These are phyloP conservation scores for Quercus mongolica DNA, from an alignment of 306 rosid genomes.

Conservation along the genomic window DNA sequence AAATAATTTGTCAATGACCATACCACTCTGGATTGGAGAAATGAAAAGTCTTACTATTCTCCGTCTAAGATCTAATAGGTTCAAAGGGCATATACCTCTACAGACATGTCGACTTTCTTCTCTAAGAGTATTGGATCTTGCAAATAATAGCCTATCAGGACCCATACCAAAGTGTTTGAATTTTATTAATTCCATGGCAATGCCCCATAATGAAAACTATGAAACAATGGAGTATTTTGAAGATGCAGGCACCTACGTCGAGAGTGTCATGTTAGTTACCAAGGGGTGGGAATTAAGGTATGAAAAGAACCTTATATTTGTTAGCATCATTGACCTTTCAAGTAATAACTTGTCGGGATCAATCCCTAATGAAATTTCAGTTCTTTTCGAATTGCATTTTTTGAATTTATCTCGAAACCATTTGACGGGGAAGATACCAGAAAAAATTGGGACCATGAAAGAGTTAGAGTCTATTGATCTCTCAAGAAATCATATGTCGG, in stretches of 20 bases:
- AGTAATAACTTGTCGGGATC: conserved; percentile 16
- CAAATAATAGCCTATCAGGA: conserved; percentile 7
- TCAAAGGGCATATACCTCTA: background rate
- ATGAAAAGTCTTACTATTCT: background rate
- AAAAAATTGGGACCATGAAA: conserved; percentile 5
- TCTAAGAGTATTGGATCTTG: conserved; percentile 4
- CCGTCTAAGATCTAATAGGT: background rate
- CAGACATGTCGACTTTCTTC: conserved; percentile 7
- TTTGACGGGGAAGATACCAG: conserved; percentile 22
- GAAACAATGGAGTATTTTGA: too few species aligned
- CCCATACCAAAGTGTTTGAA: conserved; percentile 12
- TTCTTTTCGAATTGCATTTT: background rate
- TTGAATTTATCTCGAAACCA: conserved; percentile 35
- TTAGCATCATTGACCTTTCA: conserved; percentile 6
- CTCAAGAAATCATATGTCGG: conserved; percentile 8
- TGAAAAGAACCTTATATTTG: background rate
- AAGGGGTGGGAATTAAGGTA: background rate
- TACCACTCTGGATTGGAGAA: conserved; percentile 6
- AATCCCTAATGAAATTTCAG: conserved; percentile 13
- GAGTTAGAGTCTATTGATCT: conserved; percentile 25
- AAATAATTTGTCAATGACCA: conserved; percentile 5
- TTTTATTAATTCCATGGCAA: background rate
- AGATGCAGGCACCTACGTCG: background rate
- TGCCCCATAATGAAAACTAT: too few species aligned
- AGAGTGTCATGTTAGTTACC: background rate